Conservation (phyloP, 1,284 basidiomycete genomes). For the Trichosporon faecale region DNA sequence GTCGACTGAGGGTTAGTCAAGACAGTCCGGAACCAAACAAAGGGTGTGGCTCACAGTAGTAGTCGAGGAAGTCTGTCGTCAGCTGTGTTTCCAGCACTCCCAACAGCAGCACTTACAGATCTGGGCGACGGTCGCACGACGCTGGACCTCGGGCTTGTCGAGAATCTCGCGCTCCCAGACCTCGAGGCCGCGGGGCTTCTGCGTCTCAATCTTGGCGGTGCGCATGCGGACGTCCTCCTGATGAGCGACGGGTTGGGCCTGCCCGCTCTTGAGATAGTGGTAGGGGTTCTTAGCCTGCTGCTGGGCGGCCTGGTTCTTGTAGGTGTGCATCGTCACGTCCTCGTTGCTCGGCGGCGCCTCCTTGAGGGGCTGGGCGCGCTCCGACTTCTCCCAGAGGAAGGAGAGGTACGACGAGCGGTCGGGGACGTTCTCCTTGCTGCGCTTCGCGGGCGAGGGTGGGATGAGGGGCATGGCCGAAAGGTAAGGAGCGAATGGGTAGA, state of each 20-base stretch:
- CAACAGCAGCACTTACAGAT: constrained; percentile 62
- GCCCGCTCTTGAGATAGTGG: constrained; percentile 22
- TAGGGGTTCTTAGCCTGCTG: constrained; percentile 14
- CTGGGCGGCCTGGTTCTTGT: constrained; percentile 30
- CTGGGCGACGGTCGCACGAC: constrained; percentile 92
- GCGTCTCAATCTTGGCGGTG: constrained; percentile 38
- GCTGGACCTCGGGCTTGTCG: constrained; percentile 76
- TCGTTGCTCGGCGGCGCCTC: constrained; percentile 23
- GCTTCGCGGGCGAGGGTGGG: constrained; percentile 40
- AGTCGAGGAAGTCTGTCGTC: constrained; percentile 78
- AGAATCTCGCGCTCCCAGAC: constrained; percentile 81
- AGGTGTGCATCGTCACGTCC: constrained; percentile 53
- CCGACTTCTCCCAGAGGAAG: constrained; percentile 41
- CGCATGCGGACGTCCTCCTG: constrained; percentile 47
- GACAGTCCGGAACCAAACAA: constrained; percentile 5
- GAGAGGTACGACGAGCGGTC: constrained; percentile 48
- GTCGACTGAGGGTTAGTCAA: constrained; percentile 58
- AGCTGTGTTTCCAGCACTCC: not conserved
- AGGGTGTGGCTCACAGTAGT: constrained; percentile 61
- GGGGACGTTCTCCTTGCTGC: constrained; percentile 38
- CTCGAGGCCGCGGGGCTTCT: constrained; percentile 55
- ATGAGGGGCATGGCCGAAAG: constrained; percentile 22
- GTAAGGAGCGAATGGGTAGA: constrained; percentile 19
- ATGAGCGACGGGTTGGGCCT: constrained; percentile 20
- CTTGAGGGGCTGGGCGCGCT: constrained; percentile 34